These are phyloP conservation scores for Russula earlei DNA, from an alignment of 768 basidiomycete species.

Conservation along the genomic window DNA sequence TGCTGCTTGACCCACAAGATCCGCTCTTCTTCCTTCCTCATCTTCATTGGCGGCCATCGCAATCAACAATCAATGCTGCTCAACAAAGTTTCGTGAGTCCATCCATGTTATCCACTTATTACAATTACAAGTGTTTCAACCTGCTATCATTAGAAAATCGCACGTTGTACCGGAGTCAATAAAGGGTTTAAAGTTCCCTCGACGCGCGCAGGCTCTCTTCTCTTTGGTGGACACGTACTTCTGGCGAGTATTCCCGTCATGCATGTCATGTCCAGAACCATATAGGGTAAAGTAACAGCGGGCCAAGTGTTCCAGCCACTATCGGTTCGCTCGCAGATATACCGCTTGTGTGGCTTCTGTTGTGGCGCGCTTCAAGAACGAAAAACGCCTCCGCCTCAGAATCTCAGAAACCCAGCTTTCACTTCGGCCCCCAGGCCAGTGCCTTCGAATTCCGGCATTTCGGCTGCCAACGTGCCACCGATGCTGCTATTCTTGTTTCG, in stretches of 20 bases:
- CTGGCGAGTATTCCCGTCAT: not conserved
- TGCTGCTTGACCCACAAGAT: not conserved
- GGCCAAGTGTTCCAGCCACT: not conserved
- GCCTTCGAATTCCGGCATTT: not conserved
- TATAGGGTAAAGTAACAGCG: constrained; percentile 1
- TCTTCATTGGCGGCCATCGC: not conserved
- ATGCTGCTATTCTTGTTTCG: not conserved
- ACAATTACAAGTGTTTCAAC: not conserved
- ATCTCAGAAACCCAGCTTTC: not conserved
- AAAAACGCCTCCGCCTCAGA: not conserved
- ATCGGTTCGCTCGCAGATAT: constrained; percentile 1
- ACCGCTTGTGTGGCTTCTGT: constrained; percentile 6
- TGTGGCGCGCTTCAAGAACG: constrained; percentile 2
- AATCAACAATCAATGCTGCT: not conserved
- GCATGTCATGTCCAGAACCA: not conserved
- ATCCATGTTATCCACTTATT: not conserved
- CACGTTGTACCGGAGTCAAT: not conserved
- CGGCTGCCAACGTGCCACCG: not conserved
- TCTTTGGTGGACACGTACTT: not conserved
- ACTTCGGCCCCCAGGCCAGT: not conserved
- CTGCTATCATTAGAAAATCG: not conserved
- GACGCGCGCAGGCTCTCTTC: constrained; percentile 1
- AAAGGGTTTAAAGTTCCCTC: not conserved
- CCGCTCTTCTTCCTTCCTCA: not conserved
- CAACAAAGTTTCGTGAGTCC: not conserved